Evolutionary conservation across 1,139 yeast species (phyloP), one percentile per base, ranked within the genome.

Genomic region (Debaryomyces singareniensis): DNA sequence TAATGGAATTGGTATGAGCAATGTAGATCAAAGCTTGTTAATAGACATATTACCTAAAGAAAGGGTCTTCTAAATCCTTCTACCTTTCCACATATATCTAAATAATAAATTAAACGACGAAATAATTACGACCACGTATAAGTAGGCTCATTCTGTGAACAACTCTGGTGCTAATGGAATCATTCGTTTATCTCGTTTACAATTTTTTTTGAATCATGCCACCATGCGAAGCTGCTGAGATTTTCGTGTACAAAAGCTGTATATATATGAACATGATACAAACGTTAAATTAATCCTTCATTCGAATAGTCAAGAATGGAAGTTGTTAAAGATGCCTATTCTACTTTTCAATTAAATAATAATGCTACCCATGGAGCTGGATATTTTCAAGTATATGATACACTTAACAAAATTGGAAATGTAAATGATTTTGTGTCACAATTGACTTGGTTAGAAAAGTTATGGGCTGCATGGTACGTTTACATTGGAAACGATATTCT

Each of bases 21-120:
- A 61, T 34, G 58, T 62, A 37, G 66, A 62, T 33, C 67, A 68
- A 43, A 71, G 76, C 49, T 68, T 86, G 44, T 68, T 86, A 44
- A 83, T 82, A 28, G 93, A 83, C 47, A 76, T 84, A 34, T 72
- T 87, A 43, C 85, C 96, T 38, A 83, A 79, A 58, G 91, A 82
- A 58, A 80, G 96, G 61, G 95, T 86, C 24, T 39, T 57, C 31
- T 62, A 49, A n/a, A 42, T 16, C 20, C 14, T 26, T 23, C 7
- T 23, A n/a, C 11, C 7, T 23, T 7, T 25, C 11, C 7, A 23
- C 11, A 23, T 11, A 9, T 11, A 23, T 11, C 25, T 23, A 11
- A 7, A n/a, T 16, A 26, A 10, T 11, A 27, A 13, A 16, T 13
- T 18, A 18, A n/a, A 18, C 21, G 9, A 18, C n/a, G n/a, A n/a